phyloP scores from a whole-genome alignment of 169 alveolate species.

The Plasmodium sp. region DNA sequence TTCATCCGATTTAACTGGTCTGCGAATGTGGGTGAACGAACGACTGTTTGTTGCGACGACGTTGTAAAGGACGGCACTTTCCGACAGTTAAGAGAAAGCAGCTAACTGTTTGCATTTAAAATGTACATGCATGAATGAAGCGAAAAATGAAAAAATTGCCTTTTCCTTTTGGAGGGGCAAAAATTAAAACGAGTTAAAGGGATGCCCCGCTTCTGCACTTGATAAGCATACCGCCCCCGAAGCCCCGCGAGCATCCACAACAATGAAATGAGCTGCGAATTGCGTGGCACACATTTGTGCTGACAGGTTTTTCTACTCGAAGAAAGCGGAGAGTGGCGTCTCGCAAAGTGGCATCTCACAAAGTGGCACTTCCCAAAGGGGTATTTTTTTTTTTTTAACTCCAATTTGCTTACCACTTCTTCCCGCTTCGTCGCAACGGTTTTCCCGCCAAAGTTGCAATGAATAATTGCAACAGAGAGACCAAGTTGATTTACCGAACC shows the following conservation, averaged over 20 bases:
- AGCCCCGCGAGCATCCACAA: background rate
- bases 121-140: background rate
- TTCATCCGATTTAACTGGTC: background rate
- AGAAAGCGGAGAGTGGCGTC: background rate
- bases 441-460: conserved; percentile 5
- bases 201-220: background rate
- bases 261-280: background rate
- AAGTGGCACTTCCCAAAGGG: background rate
- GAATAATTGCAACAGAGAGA: conserved; percentile 46
- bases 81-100: background rate
- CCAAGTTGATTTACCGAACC: conserved; percentile 51
- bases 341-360: background rate
- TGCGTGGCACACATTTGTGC: background rate
- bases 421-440: background rate
- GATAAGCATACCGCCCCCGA: background rate
- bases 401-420: background rate
- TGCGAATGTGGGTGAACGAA: background rate
- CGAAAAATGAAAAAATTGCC: background rate
- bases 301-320: background rate
- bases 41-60: background rate
- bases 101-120: background rate
- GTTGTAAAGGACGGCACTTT: background rate
- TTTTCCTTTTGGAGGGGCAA: background rate
- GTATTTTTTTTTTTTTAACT: background rate
- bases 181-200: background rate